Evolutionary conservation across 1,139 yeast genomes (phyloP), one percentile per base, ranked within the genome.

Genomic region (Candida glucosophila): DNA sequence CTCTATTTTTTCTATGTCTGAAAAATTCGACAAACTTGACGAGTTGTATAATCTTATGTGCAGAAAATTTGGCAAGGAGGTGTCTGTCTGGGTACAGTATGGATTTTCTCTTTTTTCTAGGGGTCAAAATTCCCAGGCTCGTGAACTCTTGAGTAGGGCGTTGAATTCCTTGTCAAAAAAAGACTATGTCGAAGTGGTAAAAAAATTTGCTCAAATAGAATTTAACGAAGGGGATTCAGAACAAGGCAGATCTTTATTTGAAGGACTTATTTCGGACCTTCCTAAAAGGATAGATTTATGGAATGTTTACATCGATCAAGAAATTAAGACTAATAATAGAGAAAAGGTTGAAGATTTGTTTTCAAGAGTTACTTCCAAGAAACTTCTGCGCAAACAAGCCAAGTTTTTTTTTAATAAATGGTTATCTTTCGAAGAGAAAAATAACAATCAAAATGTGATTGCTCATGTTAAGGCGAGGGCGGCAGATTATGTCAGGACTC

Each of bases 291-390:
- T 83, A 33, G 98, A 90, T 52, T 57, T 90, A 39, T 90, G 97
- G 97, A 86, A 81, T 47, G 92, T 88, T 23, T 86, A 86, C 53
- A 71, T 88, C 37, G 98, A 90, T 52, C 94, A 83, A 55, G 97
- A 90, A 55, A 77, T 82, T 48, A 82, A 81, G 52, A 40, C 42
- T 17, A 62, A 54, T 27, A 74, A 74, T 26, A 73, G 73, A 51
- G 61, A 63, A 37, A 75, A 75, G 49, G 78, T 76, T 20, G 90
- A 78, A 46, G 78, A 71, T 16, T 61, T 90, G 35, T 88, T 86
- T 44, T 95, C 86, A 53, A 73, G 97, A 49, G 85, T 80, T 5
- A 50, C 73, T 29, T 43, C 60, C 14, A 74, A 70, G 52, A 83
- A 81, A 52, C 55, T 88, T 32, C 67, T 81, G n/a, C 73, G 79